A percentile compares a stretch with the other conserved stretches of the same genome.
Evolutionary conservation across 2,329 filamentous ascomycete species (phyloP).

Genomic region (Coniochaeta sp.): DNA sequence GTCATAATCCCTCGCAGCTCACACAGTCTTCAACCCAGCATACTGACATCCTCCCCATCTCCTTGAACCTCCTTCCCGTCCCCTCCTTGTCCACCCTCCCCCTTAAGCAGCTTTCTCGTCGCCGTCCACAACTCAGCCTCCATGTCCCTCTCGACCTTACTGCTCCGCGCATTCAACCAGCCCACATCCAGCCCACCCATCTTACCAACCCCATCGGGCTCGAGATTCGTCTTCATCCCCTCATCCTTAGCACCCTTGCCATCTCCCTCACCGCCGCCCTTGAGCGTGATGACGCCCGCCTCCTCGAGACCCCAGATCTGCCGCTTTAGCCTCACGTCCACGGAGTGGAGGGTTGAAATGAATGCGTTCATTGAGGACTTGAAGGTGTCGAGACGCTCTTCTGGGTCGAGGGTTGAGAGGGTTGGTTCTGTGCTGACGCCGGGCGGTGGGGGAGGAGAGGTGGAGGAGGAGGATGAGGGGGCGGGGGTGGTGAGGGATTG

Average conservation of each 20-base stretch:
- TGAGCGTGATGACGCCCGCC: slow-evolving; percentile 61
- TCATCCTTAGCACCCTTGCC: too few relatives aligned
- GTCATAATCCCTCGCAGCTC: too few relatives aligned
- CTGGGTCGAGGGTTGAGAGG: slow-evolving; percentile 25
- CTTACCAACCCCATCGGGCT: slow-evolving; percentile 48
- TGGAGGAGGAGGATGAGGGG: neutral
- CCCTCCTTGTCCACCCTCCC: slow-evolving; percentile 17
- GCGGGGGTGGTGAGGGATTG: slow-evolving; percentile 51
- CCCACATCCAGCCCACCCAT: slow-evolving; percentile 70
- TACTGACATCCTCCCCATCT: too few relatives aligned
- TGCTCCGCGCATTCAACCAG: slow-evolving; percentile 80
- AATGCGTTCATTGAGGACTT: slow-evolving; percentile 58
- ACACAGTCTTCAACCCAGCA: too few relatives aligned
- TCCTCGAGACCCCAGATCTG: slow-evolving; percentile 78
- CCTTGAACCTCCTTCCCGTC: too few relatives aligned
- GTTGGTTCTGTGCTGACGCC: slow-evolving; percentile 8
- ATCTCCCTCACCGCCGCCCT: slow-evolving; percentile 22
- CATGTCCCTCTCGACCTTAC: slow-evolving; percentile 75
- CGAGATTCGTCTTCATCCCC: slow-evolving; percentile 27
- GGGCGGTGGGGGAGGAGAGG: slow-evolving; percentile 6
- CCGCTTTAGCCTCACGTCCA: slow-evolving; percentile 67
- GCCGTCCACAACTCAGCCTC: slow-evolving; percentile 72
- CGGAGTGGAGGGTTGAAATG: slow-evolving; percentile 63
- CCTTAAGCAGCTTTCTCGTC: slow-evolving; percentile 49
- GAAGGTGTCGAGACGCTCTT: slow-evolving; percentile 49